Percentiles rank a stretch among this genome's conserved stretches.
These are phyloP conservation scores for Pestalotiopsis sp. DNA, from an alignment of 2,329 filamentous ascomycete genomes.

Conservation along the genomic window DNA sequence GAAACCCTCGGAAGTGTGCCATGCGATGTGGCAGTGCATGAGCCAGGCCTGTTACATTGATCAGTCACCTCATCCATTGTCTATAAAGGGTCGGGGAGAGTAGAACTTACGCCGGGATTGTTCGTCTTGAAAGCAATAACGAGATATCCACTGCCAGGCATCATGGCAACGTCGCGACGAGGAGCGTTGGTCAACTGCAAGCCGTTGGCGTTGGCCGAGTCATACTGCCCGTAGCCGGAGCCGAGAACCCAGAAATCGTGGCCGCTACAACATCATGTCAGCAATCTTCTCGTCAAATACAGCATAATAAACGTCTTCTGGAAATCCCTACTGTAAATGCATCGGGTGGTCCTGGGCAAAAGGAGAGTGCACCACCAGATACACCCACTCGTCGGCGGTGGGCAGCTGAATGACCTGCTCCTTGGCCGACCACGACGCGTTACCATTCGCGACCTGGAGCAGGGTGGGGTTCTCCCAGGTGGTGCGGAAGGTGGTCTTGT, in stretches of 20 bases:
- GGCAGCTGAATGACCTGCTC: slow-evolving; percentile 33
- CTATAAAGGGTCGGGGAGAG: background rate
- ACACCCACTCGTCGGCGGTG: slow-evolving; percentile 34
- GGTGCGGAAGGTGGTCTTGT: slow-evolving; percentile 47
- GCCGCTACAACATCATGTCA: slow-evolving; percentile 23
- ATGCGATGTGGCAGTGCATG: slow-evolving; percentile 45
- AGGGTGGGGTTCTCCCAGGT: slow-evolving; percentile 51
- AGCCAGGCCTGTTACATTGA: background rate
- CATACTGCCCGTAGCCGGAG: slow-evolving; percentile 30
- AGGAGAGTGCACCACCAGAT: slow-evolving; percentile 33
- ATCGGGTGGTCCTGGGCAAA: slow-evolving; percentile 37
- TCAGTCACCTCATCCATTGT: background rate
- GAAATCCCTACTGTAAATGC: slow-evolving; percentile 35
- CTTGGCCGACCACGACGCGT: slow-evolving; percentile 26
- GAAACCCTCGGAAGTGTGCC: slow-evolving; percentile 52
- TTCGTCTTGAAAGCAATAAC: slow-evolving; percentile 53
- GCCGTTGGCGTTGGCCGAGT: slow-evolving; percentile 17
- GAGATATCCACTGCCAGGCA: slow-evolving; percentile 47
- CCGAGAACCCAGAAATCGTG: slow-evolving; percentile 44
- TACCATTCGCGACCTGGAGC: slow-evolving; percentile 28
- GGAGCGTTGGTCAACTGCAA: slow-evolving; percentile 46
- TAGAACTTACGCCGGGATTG: slow-evolving; percentile 44
- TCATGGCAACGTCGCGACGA: slow-evolving; percentile 49
- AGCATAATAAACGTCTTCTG: too few relatives aligned
- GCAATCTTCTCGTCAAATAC: too few relatives aligned